These are phyloP conservation scores for Populus alba DNA, from an alignment of 345 rosid genomes.

Conservation along the genomic window DNA sequence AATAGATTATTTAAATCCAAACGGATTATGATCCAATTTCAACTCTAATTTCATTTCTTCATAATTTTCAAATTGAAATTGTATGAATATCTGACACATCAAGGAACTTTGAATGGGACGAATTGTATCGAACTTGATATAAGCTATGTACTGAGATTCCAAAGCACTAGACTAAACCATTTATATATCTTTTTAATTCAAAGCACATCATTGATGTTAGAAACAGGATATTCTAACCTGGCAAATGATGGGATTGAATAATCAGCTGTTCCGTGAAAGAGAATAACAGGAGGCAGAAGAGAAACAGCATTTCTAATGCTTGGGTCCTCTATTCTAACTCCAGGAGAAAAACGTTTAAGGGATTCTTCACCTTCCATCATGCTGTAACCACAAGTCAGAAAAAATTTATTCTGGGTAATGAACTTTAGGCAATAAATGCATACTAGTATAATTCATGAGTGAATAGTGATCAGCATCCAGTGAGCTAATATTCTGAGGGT, in stretches of 20 bases:
- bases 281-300: slow-evolving; percentile 27
- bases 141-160: background rate
- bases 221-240: slow-evolving; percentile 17
- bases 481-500: background rate
- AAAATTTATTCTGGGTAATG: background rate
- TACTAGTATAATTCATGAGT: background rate
- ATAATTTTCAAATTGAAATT: background rate
- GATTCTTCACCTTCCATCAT: slow-evolving; percentile 38
- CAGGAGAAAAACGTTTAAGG: slow-evolving; percentile 25
- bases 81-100: background rate
- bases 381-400: slow-evolving; percentile 8
- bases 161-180: no score
- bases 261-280: slow-evolving; percentile 32
- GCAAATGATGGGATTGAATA: slow-evolving; percentile 27
- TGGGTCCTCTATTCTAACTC: slow-evolving; percentile 25
- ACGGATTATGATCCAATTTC: background rate
- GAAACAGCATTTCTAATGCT: slow-evolving; percentile 22
- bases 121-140: background rate
- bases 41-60: background rate
- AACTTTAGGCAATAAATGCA: background rate
- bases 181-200: background rate
- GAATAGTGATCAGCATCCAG: background rate
- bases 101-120: background rate
- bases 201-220: background rate
- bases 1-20: background rate